Evolutionary conservation across 2,329 filamentous ascomycete species (phyloP), one percentile per base, ranked within the genome.

Genomic region (Aspergillus sp.): DNA sequence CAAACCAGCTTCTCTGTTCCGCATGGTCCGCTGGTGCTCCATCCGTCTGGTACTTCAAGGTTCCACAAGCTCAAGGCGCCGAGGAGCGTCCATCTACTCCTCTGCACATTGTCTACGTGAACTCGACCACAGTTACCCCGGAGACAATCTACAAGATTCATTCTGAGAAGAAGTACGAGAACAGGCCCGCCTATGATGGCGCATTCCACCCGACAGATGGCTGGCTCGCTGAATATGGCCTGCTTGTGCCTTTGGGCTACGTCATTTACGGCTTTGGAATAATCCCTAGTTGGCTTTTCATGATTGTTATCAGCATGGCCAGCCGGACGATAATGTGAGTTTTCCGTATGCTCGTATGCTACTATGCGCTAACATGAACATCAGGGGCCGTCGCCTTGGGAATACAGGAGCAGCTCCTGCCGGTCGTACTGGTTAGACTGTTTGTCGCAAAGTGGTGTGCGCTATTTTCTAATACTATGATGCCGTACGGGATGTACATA

Each of bases 281-380:
- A 71, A 78, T 87, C 63, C 85, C 85, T 3, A 85, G 81, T 65
- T 88, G 85, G 85, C 66, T 82, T 57, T 82, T 86, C 61, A 88
- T 88, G 85, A 81, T 88, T 62, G 71, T 78, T 42, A 82, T 88
- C 71, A 84, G 80, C 53, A 83, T 87, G 71, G 67, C 85, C 64
- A 85, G 81, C 74, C 76, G 85, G 65, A 81, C 79, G 12, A 76
- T 88, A 69, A 87, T 87, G 85, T 85, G 74, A 80, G 82, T 72
- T 53, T 30, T 15, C 22, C 44, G 11, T 13, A 20, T 15, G 11
- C 4, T 43, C n/a, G 18, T 30, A 8, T 39, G 24, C 47, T 39
- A 20, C 26, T 48, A 11, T 20, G 41, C 51, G 42, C 60, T 66
- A 34, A 67, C 51, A 34, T 17, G 13, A 22, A 12, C 5, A 42